Percentiles rank a stretch among this genome's conserved stretches.
These are phyloP conservation scores for Biancaea sappan DNA, from an alignment of 306 rosid genomes.

Conservation along the genomic window DNA sequence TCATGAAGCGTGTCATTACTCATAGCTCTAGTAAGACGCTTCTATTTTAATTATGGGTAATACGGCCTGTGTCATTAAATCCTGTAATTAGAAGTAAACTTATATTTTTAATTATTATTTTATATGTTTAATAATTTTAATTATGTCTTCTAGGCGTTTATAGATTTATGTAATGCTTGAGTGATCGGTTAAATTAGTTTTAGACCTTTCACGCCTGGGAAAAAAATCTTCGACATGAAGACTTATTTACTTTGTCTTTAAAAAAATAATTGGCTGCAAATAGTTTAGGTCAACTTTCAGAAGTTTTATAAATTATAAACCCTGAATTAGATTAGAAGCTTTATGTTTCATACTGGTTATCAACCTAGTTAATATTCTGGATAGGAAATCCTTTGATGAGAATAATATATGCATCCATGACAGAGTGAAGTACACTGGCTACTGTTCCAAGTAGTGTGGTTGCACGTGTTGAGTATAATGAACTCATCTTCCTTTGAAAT, in stretches of 20 bases:
- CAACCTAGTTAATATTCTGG: slow-evolving; percentile 39
- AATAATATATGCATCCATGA: slow-evolving; percentile 7
- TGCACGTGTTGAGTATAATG: slow-evolving; percentile 41
- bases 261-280: slow-evolving; percentile 4
- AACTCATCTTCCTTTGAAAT: slow-evolving; percentile 41
- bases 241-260: not conserved
- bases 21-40: not conserved
- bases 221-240: not conserved
- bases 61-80: not conserved
- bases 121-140: not conserved
- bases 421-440: slow-evolving; percentile 42
- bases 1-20: not conserved
- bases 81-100: not conserved
- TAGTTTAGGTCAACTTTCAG: slow-evolving; percentile 27
- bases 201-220: not conserved
- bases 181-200: slow-evolving; percentile 10
- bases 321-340: slow-evolving; percentile 21
- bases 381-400: slow-evolving; percentile 34
- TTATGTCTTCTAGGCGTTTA: not conserved
- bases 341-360: slow-evolving; percentile 36
- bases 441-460: slow-evolving; percentile 43
- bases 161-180: not conserved
- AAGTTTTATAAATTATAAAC: slow-evolving; percentile 6
- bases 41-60: not conserved
- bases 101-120: not conserved